Base-by-base conservation (phyloP, 1,284 basidiomycete species). In the Phellopilus nigrolimitatus region DNA sequence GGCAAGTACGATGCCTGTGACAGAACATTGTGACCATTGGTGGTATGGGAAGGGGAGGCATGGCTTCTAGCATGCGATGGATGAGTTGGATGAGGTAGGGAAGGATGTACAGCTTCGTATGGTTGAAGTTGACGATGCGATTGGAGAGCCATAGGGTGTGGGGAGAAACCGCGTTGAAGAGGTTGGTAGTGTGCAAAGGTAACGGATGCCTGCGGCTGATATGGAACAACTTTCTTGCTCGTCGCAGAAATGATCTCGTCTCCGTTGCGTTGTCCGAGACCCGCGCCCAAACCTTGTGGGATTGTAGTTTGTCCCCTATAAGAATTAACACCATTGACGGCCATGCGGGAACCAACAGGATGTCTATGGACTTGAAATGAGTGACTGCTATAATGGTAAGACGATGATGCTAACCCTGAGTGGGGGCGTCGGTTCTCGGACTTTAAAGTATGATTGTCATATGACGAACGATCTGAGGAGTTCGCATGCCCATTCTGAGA, bases 111-210 rank as follows among this genome's bases (percentile, higher is more conserved):
- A 28, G 13, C 28, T 22, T 12, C 19, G 34, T 28, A 30, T 7
- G 41, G 22, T 17, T 51, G 48, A 31, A 39, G 46, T 27, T 34
- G 27, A 13, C 38, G 36, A 40, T 56, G 54, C 34, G 48, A 39
- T 42, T 49, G 34, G 47, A 55, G 57, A 27, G 57, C 42, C 40
- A 56, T 59, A 9, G 62, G 49, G 9, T 52, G 45, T 21, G 54
- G 51, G 6, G 69, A 67, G 42, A 76, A 76, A 3, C 67, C 70
- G 24, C 65, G 71, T 42, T 73, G 73, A 34, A 72, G 68, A 10
- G 75, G 75, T 56, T 77, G 75, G 57, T 78, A 79, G 59, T 78
- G 75, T 19, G 69, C 70, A 59, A 78, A 78, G 1, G 75, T 68
- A 39, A 65, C 49, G 15, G 55, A 56, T 22, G 57, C 24, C 30